A percentile compares a stretch with the other conserved stretches of the same genome.
These are phyloP conservation scores for Apiotrichum siamense DNA, from an alignment of 1,284 basidiomycete genomes.

Conservation along the genomic window DNA sequence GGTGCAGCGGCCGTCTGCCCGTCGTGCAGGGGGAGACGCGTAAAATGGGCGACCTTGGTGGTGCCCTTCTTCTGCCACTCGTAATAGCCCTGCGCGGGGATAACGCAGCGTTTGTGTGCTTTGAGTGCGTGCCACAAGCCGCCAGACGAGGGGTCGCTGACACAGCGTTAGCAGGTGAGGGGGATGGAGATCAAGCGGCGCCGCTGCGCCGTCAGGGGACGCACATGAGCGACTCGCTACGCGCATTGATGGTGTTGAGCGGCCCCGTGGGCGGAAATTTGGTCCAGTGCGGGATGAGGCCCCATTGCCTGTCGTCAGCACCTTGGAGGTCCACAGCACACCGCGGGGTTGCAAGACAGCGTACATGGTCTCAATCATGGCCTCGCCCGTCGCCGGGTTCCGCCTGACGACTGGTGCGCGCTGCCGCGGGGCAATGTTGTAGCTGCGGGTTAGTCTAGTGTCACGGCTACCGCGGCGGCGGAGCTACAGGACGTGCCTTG, in stretches of 20 bases:
- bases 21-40: slow-evolving; percentile 52
- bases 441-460: slow-evolving; percentile 19
- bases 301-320: slow-evolving; percentile 68
- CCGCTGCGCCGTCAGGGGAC: no score
- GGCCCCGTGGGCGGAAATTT: slow-evolving; percentile 61
- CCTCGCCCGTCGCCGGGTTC: slow-evolving; percentile 51
- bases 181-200: no score
- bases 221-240: slow-evolving; percentile 71
- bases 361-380: slow-evolving; percentile 44
- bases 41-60: slow-evolving; percentile 71
- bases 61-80: slow-evolving; percentile 83
- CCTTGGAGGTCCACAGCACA: not conserved
- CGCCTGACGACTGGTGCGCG: slow-evolving; percentile 36
- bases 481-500: slow-evolving; percentile 19
- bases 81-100: slow-evolving; percentile 79
- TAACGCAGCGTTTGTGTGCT: slow-evolving; percentile 68
- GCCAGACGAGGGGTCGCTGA: slow-evolving; percentile 40
- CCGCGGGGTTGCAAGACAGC: slow-evolving; percentile 4
- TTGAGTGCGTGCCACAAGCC: slow-evolving; percentile 79
- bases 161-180: no score
- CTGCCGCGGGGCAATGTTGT: slow-evolving; percentile 42
- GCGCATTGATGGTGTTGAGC: slow-evolving; percentile 82
- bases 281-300: slow-evolving; percentile 76
- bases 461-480: no score
- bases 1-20: slow-evolving; percentile 51